Evolutionary conservation across 1,139 yeast genomes (phyloP), one percentile per base, ranked within the genome.

Genomic region (Debaryomyces singareniensis): DNA sequence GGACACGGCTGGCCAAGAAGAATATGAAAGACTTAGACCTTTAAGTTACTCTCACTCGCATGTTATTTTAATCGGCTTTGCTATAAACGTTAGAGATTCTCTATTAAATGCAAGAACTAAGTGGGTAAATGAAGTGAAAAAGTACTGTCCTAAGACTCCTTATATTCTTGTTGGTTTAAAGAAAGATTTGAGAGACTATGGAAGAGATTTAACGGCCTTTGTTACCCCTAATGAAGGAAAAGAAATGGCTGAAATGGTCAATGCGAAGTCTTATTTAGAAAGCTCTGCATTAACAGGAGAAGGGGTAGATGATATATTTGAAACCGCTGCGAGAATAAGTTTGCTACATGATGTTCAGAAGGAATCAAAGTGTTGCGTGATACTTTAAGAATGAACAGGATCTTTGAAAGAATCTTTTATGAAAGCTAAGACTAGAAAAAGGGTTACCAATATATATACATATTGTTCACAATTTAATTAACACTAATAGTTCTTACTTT

Each of bases 1-100:
- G 96, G 96, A 89, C 53, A 89, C 96, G 4, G 96, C 96, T 2
- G 96, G 96, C 4, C 96, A 87, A 57, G 96, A 87, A 62, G 96
- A 81, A 50, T 81, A 80, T 49, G 89, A 81, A 45, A 53, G 91
- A 39, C 60, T 81, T 35, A 69, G 97, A 45, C 89, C 96, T 4
- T 66, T 91, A 45, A 87, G 91, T 42, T 82, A 82, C 45, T 71
- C 82, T n/a, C 77, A 80, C 42, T 82, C 87, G 5, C 79, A 81
- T 50, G 77, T 80, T 32, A 74, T 82, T 33, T 53, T 82, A 34
- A 76, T 82, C 30, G 89, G 84, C 1, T 81, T 78, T 57, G 78
- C 89, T 2, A 54, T 82, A 6, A 78, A 81, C 47, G 74, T 72
- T 13, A 80, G 80, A 2, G 87, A 80, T 38, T 79, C 89, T 0